Evolutionary conservation across 176 grass and related monocot genomes (phyloP).

Genomic region (Saccharum spontaneum): DNA sequence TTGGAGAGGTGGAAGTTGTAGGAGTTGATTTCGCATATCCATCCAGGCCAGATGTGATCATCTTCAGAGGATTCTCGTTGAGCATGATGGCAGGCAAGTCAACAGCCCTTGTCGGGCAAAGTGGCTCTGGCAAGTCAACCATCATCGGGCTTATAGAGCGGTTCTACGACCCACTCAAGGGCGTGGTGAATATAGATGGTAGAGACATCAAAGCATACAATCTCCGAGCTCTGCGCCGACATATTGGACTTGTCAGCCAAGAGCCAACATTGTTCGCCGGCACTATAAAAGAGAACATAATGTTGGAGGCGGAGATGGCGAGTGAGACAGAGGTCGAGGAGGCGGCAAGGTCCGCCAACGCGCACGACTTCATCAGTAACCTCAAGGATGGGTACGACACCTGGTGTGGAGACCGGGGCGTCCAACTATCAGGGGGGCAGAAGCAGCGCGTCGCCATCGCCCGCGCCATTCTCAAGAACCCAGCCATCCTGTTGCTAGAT

Average conservation of each 20-base stretch:
- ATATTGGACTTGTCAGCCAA: constrained; percentile 79
- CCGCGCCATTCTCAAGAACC: constrained; percentile 43
- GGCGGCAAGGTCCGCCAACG: constrained; percentile 70
- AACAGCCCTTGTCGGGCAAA: constrained; percentile 77
- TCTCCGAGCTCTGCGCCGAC: constrained; percentile 46
- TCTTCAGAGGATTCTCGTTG: constrained; percentile 75
- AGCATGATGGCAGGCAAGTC: constrained; percentile 71
- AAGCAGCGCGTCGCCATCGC: constrained; percentile 68
- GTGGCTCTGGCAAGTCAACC: constrained; percentile 90
- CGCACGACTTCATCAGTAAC: constrained; percentile 62
- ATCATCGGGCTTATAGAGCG: constrained; percentile 79
- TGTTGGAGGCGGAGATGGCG: constrained; percentile 38
- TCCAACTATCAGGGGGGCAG: constrained; percentile 62
- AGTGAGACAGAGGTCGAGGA: constrained; percentile 61
- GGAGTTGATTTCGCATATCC: constrained; percentile 77
- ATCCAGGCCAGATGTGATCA: constrained; percentile 55
- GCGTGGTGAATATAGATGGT: constrained; percentile 58
- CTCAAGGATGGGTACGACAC: constrained; percentile 62
- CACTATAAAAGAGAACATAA: constrained; percentile 71
- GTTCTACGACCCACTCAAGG: constrained; percentile 81
- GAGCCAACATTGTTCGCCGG: constrained; percentile 83
- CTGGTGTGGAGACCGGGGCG: constrained; percentile 46
- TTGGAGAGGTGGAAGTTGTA: constrained; percentile 61
- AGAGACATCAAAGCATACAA: constrained; percentile 64
- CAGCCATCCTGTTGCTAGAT: background rate